Evolutionary conservation across 805 yeast genomes (phyloP).

Genomic region (Zygoascus bituminiphila): DNA sequence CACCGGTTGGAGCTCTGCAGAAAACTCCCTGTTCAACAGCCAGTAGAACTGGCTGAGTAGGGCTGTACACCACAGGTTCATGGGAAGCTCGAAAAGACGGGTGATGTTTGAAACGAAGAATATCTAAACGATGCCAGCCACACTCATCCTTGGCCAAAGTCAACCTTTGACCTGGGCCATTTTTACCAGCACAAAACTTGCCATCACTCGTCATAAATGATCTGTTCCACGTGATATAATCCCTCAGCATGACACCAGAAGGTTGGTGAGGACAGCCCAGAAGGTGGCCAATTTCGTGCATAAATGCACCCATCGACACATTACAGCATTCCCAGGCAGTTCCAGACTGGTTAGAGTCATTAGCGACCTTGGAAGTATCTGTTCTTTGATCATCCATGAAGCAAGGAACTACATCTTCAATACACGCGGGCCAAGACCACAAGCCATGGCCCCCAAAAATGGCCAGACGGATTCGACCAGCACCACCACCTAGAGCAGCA

Average conservation of each 20-base stretch:
- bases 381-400: conserved; percentile 67
- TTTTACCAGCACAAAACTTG: conserved; percentile 30
- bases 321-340: conserved; percentile 85
- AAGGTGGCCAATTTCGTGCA: conserved; percentile 92
- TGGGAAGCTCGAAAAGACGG: conserved; percentile 67
- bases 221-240: conserved; percentile 71
- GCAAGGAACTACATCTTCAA: conserved; percentile 59
- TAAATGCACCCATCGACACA: conserved; percentile 83
- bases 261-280: conserved; percentile 91
- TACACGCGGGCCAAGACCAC: conserved; percentile 84
- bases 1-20: conserved; percentile 53
- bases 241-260: conserved; percentile 84
- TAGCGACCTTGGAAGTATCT: conserved; percentile 68
- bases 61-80: conserved; percentile 36
- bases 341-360: conserved; percentile 78
- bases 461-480: conserved; percentile 60
- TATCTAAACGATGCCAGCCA: conserved; percentile 79
- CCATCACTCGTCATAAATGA: conserved; percentile 70
- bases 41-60: conserved; percentile 37
- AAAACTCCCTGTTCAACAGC: conserved; percentile 42
- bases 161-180: conserved; percentile 30
- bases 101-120: conserved; percentile 69
- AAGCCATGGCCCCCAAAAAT: conserved; percentile 91
- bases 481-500: conserved; percentile 93
- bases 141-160: conserved; percentile 54